Base-by-base conservation (phyloP, 129 eudicot genomes). In the Helianthus tuberosus region DNA sequence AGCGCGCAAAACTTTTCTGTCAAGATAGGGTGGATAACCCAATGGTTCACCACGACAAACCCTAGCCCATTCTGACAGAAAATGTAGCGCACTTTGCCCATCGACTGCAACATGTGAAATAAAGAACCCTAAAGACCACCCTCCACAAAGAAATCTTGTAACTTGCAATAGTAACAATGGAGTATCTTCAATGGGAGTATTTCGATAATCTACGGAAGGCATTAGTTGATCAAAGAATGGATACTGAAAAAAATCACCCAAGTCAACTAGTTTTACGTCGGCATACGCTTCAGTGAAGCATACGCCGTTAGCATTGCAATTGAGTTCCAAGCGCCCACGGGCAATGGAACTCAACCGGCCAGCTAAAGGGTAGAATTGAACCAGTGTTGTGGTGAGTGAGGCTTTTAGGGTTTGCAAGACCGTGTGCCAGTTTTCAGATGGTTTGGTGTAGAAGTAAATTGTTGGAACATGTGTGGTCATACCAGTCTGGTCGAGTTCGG, bases 21-120 rank as follows among this genome's bases (percentile, higher is more conserved):
- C 91, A 4, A 83, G 73, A 74, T 64, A 53, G 5, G 96, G 96
- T 1, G 50, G 54, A 4, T 55, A 36, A 9, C 29, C 79, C 16
- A 79, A 2, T 2, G 71, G 78, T 75, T 65, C 80, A 9, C 90
- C 90, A 0, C 89, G 85, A 68, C 90, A 81, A 63, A 85, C 77
- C 69, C 77, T 83, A 8, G 88, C 88, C 93, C 93, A 87, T 77
- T 90, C 96, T 1, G 91, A 36, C 58, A 90, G n/a, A 78, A 90
- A 90, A 72, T 87, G 89, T 46, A 84, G 71, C 0, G 91, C 85
- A 13, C 93, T 81, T 41, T 80, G 93, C 14, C 96, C 96, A 20
- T 90, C 96, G 0, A 67, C 96, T n/a, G 80, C 79, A 3, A 64
- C 82, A 78, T 85, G 93, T 1, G 89, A 87, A 62, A 85, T 85